Percentiles rank a stretch among this genome's conserved stretches.
These are phyloP conservation scores for Chalara sp. DNA, from an alignment of 2,329 filamentous ascomycete species.

Conservation along the genomic window DNA sequence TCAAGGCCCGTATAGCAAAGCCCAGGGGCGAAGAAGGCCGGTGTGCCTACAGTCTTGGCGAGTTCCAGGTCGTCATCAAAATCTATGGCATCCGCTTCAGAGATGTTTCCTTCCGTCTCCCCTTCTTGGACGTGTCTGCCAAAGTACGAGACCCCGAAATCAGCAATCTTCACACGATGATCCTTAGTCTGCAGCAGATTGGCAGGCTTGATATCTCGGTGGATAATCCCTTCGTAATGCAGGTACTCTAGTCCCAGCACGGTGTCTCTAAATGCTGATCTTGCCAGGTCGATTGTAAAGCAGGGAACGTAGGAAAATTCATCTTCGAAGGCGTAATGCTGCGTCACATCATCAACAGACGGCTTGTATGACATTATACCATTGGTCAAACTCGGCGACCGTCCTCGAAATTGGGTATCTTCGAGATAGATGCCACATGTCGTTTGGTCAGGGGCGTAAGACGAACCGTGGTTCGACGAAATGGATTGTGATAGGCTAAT, in stretches of 20 bases:
- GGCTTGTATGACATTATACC: conserved; percentile 68
- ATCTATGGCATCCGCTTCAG: conserved; percentile 77
- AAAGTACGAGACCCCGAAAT: too few relatives aligned
- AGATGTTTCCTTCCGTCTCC: conserved; percentile 66
- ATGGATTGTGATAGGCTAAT: too few relatives aligned
- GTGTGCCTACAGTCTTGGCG: conserved; percentile 97
- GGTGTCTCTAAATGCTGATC: too few relatives aligned
- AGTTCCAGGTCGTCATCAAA: conserved; percentile 90
- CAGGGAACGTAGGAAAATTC: too few relatives aligned
- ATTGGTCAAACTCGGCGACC: conserved; percentile 75
- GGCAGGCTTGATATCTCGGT: conserved; percentile 82
- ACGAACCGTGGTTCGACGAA: too few relatives aligned
- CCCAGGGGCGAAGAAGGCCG: conserved; percentile 96
- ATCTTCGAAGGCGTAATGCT: too few relatives aligned
- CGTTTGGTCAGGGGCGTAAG: conserved; percentile 63
- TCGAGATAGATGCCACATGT: conserved; percentile 67
- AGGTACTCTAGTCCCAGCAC: conserved; percentile 87
- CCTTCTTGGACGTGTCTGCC: too few relatives aligned
- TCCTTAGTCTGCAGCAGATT: too few relatives aligned
- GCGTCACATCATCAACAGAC: conserved; percentile 53
- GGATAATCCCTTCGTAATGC: conserved; percentile 78
- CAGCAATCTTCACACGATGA: too few relatives aligned
- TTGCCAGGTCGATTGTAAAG: too few relatives aligned
- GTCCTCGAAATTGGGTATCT: conserved; percentile 51
- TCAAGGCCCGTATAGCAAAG: conserved; percentile 82